Evolutionary conservation across 768 basidiomycete species (phyloP), one percentile per base, ranked within the genome.

Genomic region (Mycena pura): DNA sequence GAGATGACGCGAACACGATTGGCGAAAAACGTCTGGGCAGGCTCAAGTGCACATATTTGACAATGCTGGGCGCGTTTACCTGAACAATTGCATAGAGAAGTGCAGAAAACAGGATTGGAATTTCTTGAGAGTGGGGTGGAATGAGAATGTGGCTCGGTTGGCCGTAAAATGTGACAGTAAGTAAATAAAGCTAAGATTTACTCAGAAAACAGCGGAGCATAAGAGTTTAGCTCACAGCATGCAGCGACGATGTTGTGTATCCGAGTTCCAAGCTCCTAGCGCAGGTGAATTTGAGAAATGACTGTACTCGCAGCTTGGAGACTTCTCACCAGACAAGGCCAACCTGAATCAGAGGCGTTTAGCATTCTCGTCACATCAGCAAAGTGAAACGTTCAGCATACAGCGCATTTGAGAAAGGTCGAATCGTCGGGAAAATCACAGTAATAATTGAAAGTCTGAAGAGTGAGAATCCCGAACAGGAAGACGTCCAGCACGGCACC

Each of bases 111-210:
- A 52, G 24, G 28, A 41, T 31, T 2, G 28, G 40, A 3, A 41
- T 41, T 14, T 52, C 51, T 14, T 52, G 39, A 3, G 51, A 52
- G 9, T 3, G 25, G 1, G 51, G 51, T 6, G 51, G 51, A 11
- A 28, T 52, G 28, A 8, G 10, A 19, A 52, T 41, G 13, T 41
- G 17, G 1, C 31, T 1, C 1, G 39, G 51, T 8, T 52, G 51
- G 17, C 39, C 51, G 13, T 41, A 52, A 36, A 52, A 52, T 1
- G 28, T 52, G 1, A 52, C 40, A 14, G 51, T 52, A 40, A 40
- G 51, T 6, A 19, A 41, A 22, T 52, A 52, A 1, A 52, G 39
- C 51, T 52, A 25, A 15, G 29, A 4, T 36, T 28, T 19, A 32
- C 6, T 13, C 3, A 3, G 1, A 17, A 19, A 29, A 4, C 29